phyloP scores from a whole-genome alignment of 768 basidiomycete genomes.

The Lepiota venenata region DNA sequence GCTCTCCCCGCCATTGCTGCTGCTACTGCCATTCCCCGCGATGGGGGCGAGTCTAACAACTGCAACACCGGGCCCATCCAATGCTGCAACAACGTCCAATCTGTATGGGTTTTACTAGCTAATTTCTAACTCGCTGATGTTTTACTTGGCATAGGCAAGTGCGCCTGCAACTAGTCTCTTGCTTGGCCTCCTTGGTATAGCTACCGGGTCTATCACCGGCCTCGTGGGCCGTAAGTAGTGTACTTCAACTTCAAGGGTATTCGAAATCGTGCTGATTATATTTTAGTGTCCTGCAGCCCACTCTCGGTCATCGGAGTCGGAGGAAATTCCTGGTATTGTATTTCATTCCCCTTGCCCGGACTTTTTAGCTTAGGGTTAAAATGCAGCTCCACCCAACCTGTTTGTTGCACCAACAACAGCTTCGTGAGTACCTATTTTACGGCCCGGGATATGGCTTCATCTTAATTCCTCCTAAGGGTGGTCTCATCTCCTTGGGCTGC shows the following conservation, averaged over 20 bases:
- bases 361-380: no score
- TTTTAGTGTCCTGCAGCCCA: conserved; percentile 16
- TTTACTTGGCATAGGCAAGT: background rate
- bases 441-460: background rate
- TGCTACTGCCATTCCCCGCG: conserved; percentile 14
- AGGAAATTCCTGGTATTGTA: conserved; percentile 14
- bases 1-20: conserved; percentile 21
- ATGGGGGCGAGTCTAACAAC: background rate
- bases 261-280: background rate
- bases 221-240: conserved; percentile 16
- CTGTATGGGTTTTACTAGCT: background rate
- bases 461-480: conserved; percentile 1
- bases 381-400: conserved; percentile 11
- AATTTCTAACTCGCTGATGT: background rate
- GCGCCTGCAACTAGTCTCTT: background rate
- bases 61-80: conserved; percentile 18
- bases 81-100: conserved; percentile 17
- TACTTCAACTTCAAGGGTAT: background rate
- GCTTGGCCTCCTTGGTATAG: conserved; percentile 7
- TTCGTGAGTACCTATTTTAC: conserved; percentile 17
- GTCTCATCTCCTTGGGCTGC: conserved; percentile 16
- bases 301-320: conserved; percentile 17
- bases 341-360: no score
- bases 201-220: conserved; percentile 18
- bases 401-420: conserved; percentile 25